Evolutionary conservation across 345 rosid species (phyloP), one percentile per base, ranked within the genome.

Genomic region (Eucalyptus pauciflora): DNA sequence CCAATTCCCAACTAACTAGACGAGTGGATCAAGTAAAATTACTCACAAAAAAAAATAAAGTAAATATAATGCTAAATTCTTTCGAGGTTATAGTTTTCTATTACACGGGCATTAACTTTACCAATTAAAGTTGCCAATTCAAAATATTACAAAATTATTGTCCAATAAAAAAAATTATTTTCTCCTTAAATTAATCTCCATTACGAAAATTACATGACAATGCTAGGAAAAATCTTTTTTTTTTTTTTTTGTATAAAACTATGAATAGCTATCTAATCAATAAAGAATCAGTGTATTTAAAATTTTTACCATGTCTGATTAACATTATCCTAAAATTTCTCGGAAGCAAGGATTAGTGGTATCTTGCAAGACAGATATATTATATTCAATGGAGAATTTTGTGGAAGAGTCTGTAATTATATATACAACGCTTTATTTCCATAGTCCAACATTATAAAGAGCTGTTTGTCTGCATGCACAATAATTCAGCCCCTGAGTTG

Each of bases 381-480:
- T 0, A 25, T 11, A 60, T 60, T 11, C 31, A 60, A 60, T 25
- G 12, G n/a, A 58, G n/a, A 58, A 27, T 25, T 25, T 5, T 5
- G 64, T 10, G n/a, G n/a, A 25, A 58, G n/a, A 24, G 14, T 25
- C 1, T 5, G n/a, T 10, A 58, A 25, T 10, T 25, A 58, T 58
- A 25, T 24, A 25, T 10, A 25, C 54, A 6, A 51, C 1, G 8
- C 4, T 51, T 16, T 51, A 51, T 51, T 51, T 51, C 8, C 54
- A 1, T 2, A 6, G 54, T 6, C 54, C 8, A 51, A 51, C 20
- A 6, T 51, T 51, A 0, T 6, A 16, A 51, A 51, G 0, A 7
- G 54, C 0, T 51, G 4, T 51, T 16, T 17, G 8, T 51, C 1
- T 0, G 8, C 22, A 7, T 17, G 54, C 22, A 0, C 54, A 51